Conservation (phyloP, 2,329 filamentous ascomycete genomes). For the Aspergillus glaucus region DNA sequence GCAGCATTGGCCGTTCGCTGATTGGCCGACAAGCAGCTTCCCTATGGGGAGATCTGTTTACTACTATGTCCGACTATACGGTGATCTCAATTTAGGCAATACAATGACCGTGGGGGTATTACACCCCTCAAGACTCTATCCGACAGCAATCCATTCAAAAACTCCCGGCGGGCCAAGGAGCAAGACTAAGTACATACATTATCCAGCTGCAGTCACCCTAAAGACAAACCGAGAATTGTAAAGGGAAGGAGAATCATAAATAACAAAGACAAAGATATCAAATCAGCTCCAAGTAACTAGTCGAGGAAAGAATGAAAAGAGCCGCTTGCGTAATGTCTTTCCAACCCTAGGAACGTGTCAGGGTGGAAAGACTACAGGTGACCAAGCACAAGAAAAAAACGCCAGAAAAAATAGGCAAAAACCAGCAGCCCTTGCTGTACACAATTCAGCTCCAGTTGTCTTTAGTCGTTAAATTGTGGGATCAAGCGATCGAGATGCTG, state of each 20-base stretch:
- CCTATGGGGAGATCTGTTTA: conserved; percentile 14
- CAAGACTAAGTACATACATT: conserved; percentile 33
- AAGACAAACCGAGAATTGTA: conserved; percentile 20
- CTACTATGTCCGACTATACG: not conserved
- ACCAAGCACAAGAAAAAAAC: conserved; percentile 25
- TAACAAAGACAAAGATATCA: conserved; percentile 11
- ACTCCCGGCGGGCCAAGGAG: not conserved
- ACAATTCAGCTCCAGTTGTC: conserved; percentile 16
- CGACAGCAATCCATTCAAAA: no score
- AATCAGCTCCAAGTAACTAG: conserved; percentile 7
- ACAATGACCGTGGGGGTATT: not conserved
- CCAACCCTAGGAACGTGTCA: conserved; percentile 37
- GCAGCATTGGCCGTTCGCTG: conserved; percentile 12
- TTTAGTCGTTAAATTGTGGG: conserved; percentile 5
- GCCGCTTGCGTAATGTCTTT: conserved; percentile 19
- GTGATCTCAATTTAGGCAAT: not conserved
- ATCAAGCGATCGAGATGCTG: conserved; percentile 2
- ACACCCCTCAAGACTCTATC: no score
- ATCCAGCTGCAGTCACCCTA: conserved; percentile 28
- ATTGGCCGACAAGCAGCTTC: conserved; percentile 20
- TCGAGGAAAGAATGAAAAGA: conserved; percentile 9
- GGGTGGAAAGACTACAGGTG: conserved; percentile 25
- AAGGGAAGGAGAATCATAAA: conserved; percentile 3
- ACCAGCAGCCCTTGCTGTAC: conserved; percentile 25
- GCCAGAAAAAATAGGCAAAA: conserved; percentile 18